Base-by-base conservation (phyloP, 345 rosid genomes). In the Populus ilicifolia region DNA sequence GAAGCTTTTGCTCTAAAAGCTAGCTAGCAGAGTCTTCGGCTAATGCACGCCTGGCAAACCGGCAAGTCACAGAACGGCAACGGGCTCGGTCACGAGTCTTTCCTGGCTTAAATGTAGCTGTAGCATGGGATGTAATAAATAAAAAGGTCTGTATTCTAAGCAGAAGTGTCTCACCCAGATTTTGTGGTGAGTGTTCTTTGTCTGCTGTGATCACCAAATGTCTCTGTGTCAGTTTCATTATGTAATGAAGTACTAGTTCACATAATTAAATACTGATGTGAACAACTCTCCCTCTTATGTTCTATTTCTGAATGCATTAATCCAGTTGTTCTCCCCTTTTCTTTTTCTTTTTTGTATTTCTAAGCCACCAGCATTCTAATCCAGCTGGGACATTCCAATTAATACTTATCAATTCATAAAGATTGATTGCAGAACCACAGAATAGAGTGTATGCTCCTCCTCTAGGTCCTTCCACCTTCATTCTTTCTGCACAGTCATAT, bases 11-110 rank as follows among this genome's bases (percentile, higher is more conserved):
- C 75, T 29, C 75, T 6, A 30, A 29, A 39, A 67, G 48, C 39
- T 16, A 29, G 50, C 17, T 23, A 70, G 67, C 69, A 41, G 66
- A 20, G 59, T 74, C 62, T 46, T 76, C 78, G 89, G 89, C 74
- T 73, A 79, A 74, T 75, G 79, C 83, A 75, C 39, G 81, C 25
- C 65, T 20, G 69, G 89, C 87, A 75, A 78, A 87, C 88, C 90
- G 94, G 94, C 94, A 90, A 90, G 94, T 90, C 94, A 90, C 89
- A 68, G 36, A 89, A 83, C 85, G 90, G 94, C 92, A 74, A 77
- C 62, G 48, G 87, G 80, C 91, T 88, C 90, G 36, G 20, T 39
- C 18, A 67, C 5, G 80, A 73, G 79, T 79, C 83, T 76, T 72
- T 67, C 54, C 76, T 79, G 82, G 87, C 83, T 86, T 59, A 48